Evolutionary conservation across 495 filamentous ascomycete species (phyloP).

Genomic region (Podospora comata): DNA sequence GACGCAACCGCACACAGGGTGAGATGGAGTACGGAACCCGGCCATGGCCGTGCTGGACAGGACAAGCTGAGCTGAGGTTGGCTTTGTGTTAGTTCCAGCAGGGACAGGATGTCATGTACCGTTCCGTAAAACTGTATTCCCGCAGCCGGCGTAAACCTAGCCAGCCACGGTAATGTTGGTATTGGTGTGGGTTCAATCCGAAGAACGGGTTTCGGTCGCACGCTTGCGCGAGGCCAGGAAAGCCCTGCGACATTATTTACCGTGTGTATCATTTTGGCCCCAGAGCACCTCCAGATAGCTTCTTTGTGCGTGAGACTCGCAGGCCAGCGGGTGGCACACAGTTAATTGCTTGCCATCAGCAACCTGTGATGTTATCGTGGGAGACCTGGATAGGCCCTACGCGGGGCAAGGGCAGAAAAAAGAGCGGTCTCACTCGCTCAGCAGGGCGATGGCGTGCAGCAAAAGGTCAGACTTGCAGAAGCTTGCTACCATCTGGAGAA

Average conservation of each 20-base stretch:
- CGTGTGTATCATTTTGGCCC: neutral
- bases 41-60: neutral
- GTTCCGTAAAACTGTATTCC: conserved; percentile 7
- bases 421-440: neutral
- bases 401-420: neutral
- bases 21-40: no score
- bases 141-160: neutral
- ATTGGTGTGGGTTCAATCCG: conserved; percentile 13
- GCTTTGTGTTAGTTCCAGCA: neutral
- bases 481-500: conserved; percentile 12
- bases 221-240: conserved; percentile 8
- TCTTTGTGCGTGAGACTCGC: neutral
- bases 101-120: conserved; percentile 4
- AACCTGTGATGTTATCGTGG: neutral
- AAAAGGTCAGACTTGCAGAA: conserved; percentile 18
- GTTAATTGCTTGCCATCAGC: neutral
- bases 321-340: neutral
- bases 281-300: neutral
- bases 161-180: conserved; percentile 11
- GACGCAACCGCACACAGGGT: neutral
- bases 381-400: neutral
- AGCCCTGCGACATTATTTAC: conserved; percentile 5
- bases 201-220: conserved; percentile 14
- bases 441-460: conserved; percentile 18
- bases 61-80: neutral